A percentile compares a stretch with the other conserved stretches of the same genome.
Conservation (phyloP, 352 stramenopile genomes). For the Peronospora belbahrii region DNA sequence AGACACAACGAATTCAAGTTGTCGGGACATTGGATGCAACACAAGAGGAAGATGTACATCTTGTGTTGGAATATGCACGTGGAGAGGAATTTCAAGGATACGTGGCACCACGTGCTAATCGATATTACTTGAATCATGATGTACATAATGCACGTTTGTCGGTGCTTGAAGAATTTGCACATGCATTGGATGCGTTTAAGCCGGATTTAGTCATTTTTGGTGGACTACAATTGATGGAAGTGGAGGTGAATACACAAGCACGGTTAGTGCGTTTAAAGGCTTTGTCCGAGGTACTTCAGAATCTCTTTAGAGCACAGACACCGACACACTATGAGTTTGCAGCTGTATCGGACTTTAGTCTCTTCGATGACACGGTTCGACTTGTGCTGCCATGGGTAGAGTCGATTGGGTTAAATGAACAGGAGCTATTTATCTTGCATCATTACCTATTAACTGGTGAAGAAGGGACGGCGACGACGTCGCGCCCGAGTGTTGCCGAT, state of each 20-base stretch:
- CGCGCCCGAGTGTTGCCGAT: slow-evolving; percentile 58
- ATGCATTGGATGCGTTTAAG: slow-evolving; percentile 44
- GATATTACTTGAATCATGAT: slow-evolving; percentile 84
- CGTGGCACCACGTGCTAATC: slow-evolving; percentile 61
- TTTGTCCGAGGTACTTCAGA: slow-evolving; percentile 63
- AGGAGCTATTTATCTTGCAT: slow-evolving; percentile 78
- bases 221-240: slow-evolving; percentile 78
- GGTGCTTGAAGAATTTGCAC: slow-evolving; percentile 71
- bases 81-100: slow-evolving; percentile 56
- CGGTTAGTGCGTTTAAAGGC: slow-evolving; percentile 48
- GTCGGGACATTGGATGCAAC: slow-evolving; percentile 51
- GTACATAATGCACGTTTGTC: slow-evolving; percentile 77
- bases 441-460: slow-evolving; percentile 73
- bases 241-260: slow-evolving; percentile 53
- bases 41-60: slow-evolving; percentile 67
- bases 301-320: slow-evolving; percentile 49
- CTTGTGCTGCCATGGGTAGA: slow-evolving; percentile 73
- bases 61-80: slow-evolving; percentile 73
- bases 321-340: slow-evolving; percentile 80
- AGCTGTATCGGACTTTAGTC: slow-evolving; percentile 72
- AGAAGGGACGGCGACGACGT: slow-evolving; percentile 66
- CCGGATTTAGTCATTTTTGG: slow-evolving; percentile 76
- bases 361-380: slow-evolving; percentile 75
- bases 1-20: slow-evolving; percentile 47
- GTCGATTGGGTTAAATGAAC: slow-evolving; percentile 77